Conservation (phyloP, 192 early-diverging fungal genomes). For the Podila epicladia region DNA sequence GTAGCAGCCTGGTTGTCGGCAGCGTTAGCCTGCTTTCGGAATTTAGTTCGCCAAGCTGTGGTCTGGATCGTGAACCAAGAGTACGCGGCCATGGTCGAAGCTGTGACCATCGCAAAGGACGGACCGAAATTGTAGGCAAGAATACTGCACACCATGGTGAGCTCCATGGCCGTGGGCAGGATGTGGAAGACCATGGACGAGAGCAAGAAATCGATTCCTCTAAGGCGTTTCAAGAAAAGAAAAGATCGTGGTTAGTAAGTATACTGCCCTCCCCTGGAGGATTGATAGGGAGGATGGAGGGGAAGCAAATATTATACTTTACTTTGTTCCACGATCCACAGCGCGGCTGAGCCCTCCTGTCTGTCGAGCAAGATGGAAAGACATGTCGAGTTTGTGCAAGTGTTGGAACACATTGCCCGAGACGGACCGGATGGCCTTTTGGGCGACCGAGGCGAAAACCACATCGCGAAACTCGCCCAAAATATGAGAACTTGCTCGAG, state of each 20-base stretch:
- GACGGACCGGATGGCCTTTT: constrained; percentile 84
- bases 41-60: constrained; percentile 89
- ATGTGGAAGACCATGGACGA: constrained; percentile 96
- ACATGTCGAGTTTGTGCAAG: constrained; percentile 79
- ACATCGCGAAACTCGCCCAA: constrained; percentile 89
- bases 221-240: constrained; percentile 76
- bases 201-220: constrained; percentile 96
- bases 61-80: constrained; percentile 87
- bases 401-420: constrained; percentile 86
- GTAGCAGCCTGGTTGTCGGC: constrained; percentile 97
- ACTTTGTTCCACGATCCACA: constrained; percentile 83
- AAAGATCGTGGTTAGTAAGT: constrained; percentile 93
- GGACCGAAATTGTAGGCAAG: constrained; percentile 72
- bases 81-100: constrained; percentile 81
- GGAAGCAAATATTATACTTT: not conserved
- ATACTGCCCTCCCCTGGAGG: constrained; percentile 65
- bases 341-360: constrained; percentile 92
- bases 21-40: constrained; percentile 91
- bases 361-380: constrained; percentile 87
- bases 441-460: constrained; percentile 85
- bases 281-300: not conserved
- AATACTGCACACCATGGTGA: constrained; percentile 94
- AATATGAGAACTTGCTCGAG: constrained; percentile 75
- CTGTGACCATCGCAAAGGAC: constrained; percentile 63
- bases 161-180: constrained; percentile 95